Evolutionary conservation across 192 early-diverging fungal species (phyloP), one percentile per base, ranked within the genome.

Genomic region (Backusella liffmaniae): DNA sequence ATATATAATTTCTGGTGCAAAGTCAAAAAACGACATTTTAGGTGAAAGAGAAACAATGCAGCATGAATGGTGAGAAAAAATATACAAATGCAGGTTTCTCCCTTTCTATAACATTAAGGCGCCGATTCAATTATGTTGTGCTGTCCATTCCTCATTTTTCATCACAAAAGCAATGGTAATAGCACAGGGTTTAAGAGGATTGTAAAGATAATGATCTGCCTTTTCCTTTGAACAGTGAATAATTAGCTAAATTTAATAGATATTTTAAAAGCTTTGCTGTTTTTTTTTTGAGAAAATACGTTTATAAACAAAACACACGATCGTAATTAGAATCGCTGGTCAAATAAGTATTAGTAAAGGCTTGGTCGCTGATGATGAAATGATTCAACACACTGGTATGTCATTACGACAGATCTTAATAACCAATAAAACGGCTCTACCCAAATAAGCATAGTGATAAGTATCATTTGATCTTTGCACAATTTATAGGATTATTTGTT

Each of bases 1-100:
- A 16, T 39, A 39, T 1, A 76, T 46, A 35, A 81, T 41, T 73
- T 81, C 79, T 66, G 76, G 65, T 7, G 79, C 76, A 37, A 77
- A 56, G 29, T 65, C 30, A 23, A 70, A 44, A 41, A 70, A 46
- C 23, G 41, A 70, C 41, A 32, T 30, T 30, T 49, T 46, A 30
- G 16, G 13, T 32, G 26, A 46, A 49, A 71, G 42, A 49, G 70
- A 44, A 13, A 70, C 34, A 70, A 71, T 49, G 44, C 39, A 71
- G 70, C 42, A 71, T 35, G 42, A n/a, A 49, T 16, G 70, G 44
- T 44, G 70, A 41, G 44, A 71, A 71, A 71, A 71, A 71, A 26
- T 18, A 44, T 70, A 46, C 36, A 41, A 21, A 37, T 69, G 36
- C 21, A 69, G 37, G 18, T 37, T 69, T 69, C 37, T 41, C 12